Evolutionary conservation across 768 basidiomycete genomes (phyloP).

Genomic region (Plicaturopsis crispa): DNA sequence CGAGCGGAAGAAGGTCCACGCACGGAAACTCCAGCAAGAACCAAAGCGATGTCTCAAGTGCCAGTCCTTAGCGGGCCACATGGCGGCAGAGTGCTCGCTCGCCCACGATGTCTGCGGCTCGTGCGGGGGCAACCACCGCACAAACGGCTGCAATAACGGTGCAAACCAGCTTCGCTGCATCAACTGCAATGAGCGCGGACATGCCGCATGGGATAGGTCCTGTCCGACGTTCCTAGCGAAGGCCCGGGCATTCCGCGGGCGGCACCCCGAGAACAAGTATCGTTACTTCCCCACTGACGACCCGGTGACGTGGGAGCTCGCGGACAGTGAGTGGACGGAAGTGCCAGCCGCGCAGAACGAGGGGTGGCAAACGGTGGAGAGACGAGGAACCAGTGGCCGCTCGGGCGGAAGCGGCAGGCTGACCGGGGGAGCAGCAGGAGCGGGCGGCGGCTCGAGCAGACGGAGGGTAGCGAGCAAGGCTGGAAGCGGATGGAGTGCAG

Average conservation of each 20-base stretch:
- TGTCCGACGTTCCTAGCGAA: slow-evolving; percentile 8
- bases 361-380: too few relatives aligned
- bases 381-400: too few relatives aligned
- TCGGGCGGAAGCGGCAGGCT: too few relatives aligned
- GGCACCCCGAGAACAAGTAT: slow-evolving; percentile 8
- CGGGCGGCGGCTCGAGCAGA: too few relatives aligned
- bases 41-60: slow-evolving; percentile 20
- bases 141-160: not conserved
- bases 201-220: slow-evolving; percentile 3
- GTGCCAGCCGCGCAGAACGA: too few relatives aligned
- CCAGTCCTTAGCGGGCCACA: too few relatives aligned
- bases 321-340: too few relatives aligned
- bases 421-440: too few relatives aligned
- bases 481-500: too few relatives aligned
- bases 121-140: slow-evolving; percentile 7
- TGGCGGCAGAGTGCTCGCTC: slow-evolving; percentile 10
- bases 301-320: slow-evolving; percentile 11
- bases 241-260: not conserved
- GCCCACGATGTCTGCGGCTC: slow-evolving; percentile 8
- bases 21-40: slow-evolving; percentile 13
- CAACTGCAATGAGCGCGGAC: not conserved
- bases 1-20: slow-evolving; percentile 6
- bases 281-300: slow-evolving; percentile 13
- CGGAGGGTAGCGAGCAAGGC: too few relatives aligned
- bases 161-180: not conserved